Evolutionary conservation across 257 asterid species (phyloP), one percentile per base, ranked within the genome.

Genomic region (Solanum sitiens): DNA sequence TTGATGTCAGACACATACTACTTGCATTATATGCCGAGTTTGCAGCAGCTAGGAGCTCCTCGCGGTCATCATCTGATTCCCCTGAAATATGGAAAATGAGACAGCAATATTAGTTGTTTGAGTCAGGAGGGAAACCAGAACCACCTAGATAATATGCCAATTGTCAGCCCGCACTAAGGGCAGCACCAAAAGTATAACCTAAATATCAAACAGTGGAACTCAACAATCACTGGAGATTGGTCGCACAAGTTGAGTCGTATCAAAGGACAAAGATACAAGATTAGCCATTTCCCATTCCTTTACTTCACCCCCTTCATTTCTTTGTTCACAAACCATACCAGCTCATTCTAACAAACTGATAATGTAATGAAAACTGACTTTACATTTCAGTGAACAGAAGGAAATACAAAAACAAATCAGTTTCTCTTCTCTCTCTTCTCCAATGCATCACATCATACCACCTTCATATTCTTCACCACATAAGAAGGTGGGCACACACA

Each of bases 61-160:
- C 99, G 7, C 91, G 96, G 75, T 95, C 98, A 79, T 96, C 99
- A 72, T 95, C 98, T 70, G 95, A 92, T 90, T 97, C 99, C 91
- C 99, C 99, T 97, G 92, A 89, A 87, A 88, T 76, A 23, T 18
- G 7, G 74, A 73, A 50, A 83, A 72, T 71, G 68, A 23, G 39
- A 83, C 40, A 83, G 74, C 40, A 42, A 13, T 30, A 73, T 77
- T 77, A 87, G 8, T 72, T 68, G 47, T 50, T 70, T 87, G 74
- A 61, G 45, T 63, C 12, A 20, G 25, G 67, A n/a, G 67, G 67
- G 25, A 59, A 59, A 59, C 67, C 67, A 59, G 67, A 59, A 59
- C 12, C 25, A 59, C 25, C 67, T 59, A 59, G 67, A 59, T 59
- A 59, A 59, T 59, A 59, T 59, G 67, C 25, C 67, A 59, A 59